These are phyloP conservation scores for Chlorella sp. DNA, from an alignment of 139 green algal species.

Conservation along the genomic window DNA sequence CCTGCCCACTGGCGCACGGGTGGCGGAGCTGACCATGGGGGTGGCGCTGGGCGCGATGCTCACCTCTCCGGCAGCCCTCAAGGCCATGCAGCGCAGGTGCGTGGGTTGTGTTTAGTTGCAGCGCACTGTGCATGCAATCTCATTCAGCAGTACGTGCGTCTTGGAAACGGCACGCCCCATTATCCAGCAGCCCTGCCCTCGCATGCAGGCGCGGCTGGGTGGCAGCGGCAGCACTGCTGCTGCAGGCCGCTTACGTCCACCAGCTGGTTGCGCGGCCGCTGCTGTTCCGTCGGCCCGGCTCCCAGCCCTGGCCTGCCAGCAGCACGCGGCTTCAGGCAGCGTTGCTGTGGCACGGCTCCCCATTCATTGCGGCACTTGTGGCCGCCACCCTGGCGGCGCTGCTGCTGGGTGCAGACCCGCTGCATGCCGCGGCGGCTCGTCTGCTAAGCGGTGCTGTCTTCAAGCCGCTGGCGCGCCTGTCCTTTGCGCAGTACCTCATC, in stretches of 20 bases:
- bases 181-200: too few species aligned
- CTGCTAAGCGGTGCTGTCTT: background rate
- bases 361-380: background rate
- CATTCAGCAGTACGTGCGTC: too few species aligned
- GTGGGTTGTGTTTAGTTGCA: too few species aligned
- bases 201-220: background rate
- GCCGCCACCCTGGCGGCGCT: conserved; percentile 3
- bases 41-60: conserved; percentile 13
- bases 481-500: background rate
- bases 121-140: too few species aligned
- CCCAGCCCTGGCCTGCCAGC: background rate
- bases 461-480: background rate
- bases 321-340: background rate
- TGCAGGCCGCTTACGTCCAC: background rate
- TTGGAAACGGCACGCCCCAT: too few species aligned
- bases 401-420: background rate
- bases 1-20: background rate
- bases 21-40: background rate
- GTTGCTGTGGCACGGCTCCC: background rate
- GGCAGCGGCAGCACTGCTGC: background rate
- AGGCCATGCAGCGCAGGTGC: background rate
- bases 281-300: background rate
- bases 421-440: background rate
- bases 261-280: background rate
- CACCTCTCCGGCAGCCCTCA: background rate